These are phyloP conservation scores for Leptographium galeiforme DNA, from an alignment of 2,329 filamentous ascomycete species.

Conservation along the genomic window DNA sequence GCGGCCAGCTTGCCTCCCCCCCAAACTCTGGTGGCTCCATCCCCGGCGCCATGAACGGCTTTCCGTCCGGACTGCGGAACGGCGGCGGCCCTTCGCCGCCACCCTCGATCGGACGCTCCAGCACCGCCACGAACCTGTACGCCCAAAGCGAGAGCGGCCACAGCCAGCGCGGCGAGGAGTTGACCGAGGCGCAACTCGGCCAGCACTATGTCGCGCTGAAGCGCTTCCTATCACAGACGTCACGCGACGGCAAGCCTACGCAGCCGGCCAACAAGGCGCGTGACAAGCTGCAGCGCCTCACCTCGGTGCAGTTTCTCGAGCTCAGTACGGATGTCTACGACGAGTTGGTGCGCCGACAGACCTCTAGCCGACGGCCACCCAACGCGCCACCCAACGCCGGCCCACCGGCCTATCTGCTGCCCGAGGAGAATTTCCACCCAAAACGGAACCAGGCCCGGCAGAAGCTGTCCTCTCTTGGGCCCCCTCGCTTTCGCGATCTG, in stretches of 20 bases:
- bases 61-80: conserved; percentile 41
- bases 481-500: conserved; percentile 76
- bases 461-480: conserved; percentile 79
- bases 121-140: conserved; percentile 62
- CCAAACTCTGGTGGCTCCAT: conserved; percentile 51
- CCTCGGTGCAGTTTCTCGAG: conserved; percentile 88
- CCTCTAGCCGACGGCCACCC: conserved; percentile 41
- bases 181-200: conserved; percentile 47
- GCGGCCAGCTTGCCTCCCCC: conserved; percentile 51
- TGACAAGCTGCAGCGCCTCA: conserved; percentile 85
- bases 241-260: conserved; percentile 61
- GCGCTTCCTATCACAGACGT: conserved; percentile 55
- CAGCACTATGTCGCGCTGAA: conserved; percentile 76
- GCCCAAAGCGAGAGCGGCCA: conserved; percentile 52
- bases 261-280: conserved; percentile 75
- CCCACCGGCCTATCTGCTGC: conserved; percentile 61
- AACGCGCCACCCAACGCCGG: conserved; percentile 34
- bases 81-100: conserved; percentile 66
- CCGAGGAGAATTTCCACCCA: conserved; percentile 84
- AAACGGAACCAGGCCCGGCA: conserved; percentile 97
- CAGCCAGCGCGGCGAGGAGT: conserved; percentile 41
- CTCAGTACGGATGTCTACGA: conserved; percentile 96
- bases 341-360: conserved; percentile 78
- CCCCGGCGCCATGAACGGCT: conserved; percentile 46
- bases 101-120: conserved; percentile 75